Evolutionary conservation across 345 rosid genomes (phyloP).

Genomic region (Triadica sebifera): DNA sequence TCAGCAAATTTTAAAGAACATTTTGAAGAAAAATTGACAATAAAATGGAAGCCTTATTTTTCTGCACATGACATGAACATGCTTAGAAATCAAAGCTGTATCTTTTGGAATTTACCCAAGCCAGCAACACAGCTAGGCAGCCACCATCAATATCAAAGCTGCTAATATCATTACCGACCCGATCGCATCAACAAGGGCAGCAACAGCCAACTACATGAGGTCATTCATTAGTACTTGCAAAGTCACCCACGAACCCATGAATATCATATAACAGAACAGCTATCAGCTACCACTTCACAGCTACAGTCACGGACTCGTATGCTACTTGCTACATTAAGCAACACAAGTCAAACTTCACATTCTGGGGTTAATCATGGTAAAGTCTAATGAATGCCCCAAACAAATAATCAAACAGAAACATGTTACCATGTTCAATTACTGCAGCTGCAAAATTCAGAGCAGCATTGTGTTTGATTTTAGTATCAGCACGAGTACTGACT

Average conservation of each 20-base stretch:
- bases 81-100: conserved; percentile 16
- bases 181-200: conserved; percentile 32
- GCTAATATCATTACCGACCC: conserved; percentile 23
- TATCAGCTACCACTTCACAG: conserved; percentile 49
- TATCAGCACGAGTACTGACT: conserved; percentile 19
- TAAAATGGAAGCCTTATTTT: not conserved
- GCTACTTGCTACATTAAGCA: conserved; percentile 51
- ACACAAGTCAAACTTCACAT: conserved; percentile 19
- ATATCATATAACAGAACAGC: conserved; percentile 33
- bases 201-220: conserved; percentile 35
- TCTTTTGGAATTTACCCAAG: conserved; percentile 20
- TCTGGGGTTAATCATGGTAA: conserved; percentile 17
- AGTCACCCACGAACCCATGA: conserved; percentile 28
- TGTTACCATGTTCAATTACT: conserved; percentile 27
- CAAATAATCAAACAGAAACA: conserved; percentile 18
- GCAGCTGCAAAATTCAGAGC: conserved; percentile 30
- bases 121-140: conserved; percentile 27
- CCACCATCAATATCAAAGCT: conserved; percentile 17
- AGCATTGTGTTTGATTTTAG: conserved; percentile 24
- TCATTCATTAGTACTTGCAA: conserved; percentile 21
- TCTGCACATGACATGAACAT: not conserved
- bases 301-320: conserved; percentile 36
- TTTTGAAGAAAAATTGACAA: not conserved
- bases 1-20: not conserved
- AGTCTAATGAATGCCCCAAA: conserved; percentile 27